These are phyloP conservation scores for Clavispora vitiphila DNA, from an alignment of 805 yeast genomes.

Conservation along the genomic window DNA sequence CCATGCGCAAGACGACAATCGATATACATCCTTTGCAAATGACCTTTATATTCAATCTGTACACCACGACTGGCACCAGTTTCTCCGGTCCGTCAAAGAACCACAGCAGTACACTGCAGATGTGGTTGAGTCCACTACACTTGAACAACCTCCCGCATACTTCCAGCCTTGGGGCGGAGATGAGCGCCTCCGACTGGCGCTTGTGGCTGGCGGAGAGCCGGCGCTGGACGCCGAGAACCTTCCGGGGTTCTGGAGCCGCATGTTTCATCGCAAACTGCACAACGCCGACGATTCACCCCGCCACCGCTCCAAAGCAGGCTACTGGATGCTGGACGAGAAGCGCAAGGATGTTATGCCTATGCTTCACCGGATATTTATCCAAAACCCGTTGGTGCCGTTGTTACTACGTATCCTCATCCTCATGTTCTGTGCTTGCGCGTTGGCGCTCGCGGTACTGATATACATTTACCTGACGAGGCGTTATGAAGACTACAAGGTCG, in stretches of 20 bases:
- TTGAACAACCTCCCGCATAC: constrained; percentile 37
- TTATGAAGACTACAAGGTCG: constrained; percentile 35
- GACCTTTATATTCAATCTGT: constrained; percentile 34
- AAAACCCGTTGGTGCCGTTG: constrained; percentile 79
- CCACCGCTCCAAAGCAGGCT: constrained; percentile 54
- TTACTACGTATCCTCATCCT: constrained; percentile 51
- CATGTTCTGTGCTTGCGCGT: constrained; percentile 57
- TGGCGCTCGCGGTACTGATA: constrained; percentile 66
- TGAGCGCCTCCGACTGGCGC: constrained; percentile 50
- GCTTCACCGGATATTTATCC: constrained; percentile 53
- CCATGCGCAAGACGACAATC: constrained; percentile 22
- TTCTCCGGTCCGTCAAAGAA: constrained; percentile 42
- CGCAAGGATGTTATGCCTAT: constrained; percentile 62
- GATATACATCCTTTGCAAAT: constrained; percentile 30
- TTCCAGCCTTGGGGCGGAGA: constrained; percentile 67
- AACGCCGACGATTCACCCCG: constrained; percentile 17
- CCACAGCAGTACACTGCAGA: constrained; percentile 36
- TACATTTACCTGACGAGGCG: constrained; percentile 34
- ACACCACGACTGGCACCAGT: constrained; percentile 48
- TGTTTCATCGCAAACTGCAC: constrained; percentile 6
- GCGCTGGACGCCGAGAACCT: constrained; percentile 19
- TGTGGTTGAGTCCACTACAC: constrained; percentile 21
- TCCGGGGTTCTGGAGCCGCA: constrained; percentile 10
- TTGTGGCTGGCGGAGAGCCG: constrained; percentile 34
- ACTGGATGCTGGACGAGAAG: constrained; percentile 64